Conservation (phyloP, 176 grass and related monocot species). For the Oropetium thomaeum region DNA sequence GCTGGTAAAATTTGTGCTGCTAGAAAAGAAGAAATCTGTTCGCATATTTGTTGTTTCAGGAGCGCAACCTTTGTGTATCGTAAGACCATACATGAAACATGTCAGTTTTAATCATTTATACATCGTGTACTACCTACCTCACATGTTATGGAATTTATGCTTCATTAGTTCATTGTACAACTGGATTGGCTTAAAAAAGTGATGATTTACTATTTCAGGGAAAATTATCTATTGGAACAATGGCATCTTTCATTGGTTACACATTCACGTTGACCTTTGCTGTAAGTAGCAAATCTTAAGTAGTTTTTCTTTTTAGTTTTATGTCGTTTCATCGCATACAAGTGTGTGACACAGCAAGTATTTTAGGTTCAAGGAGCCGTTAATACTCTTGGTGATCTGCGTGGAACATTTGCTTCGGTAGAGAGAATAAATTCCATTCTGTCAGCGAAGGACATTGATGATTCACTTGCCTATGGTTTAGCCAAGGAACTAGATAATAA, state of each 20-base stretch:
- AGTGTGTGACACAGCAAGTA: conserved; percentile 26
- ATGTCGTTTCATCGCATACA: conserved; percentile 32
- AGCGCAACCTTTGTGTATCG: neutral
- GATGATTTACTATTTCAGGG: conserved; percentile 66
- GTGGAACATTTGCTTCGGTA: conserved; percentile 69
- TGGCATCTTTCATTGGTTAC: conserved; percentile 98
- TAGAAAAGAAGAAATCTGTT: neutral
- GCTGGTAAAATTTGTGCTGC: neutral
- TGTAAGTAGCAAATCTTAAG: conserved; percentile 52
- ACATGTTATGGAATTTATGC: neutral
- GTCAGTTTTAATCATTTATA: neutral
- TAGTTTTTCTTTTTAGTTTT: conserved; percentile 31
- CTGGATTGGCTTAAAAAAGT: conserved; percentile 14
- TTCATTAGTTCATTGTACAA: neutral
- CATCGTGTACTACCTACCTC: neutral
- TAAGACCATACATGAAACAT: neutral
- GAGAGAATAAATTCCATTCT: conserved; percentile 94
- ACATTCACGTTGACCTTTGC: conserved; percentile 97
- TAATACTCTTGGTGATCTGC: conserved; percentile 89
- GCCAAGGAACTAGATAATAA: conserved; percentile 71
- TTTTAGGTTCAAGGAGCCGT: conserved; percentile 95
- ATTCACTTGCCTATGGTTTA: conserved; percentile 92
- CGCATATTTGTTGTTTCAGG: neutral
- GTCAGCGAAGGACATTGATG: conserved; percentile 69
- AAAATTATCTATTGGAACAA: conserved; percentile 80